Base-by-base conservation (phyloP, 2,329 filamentous ascomycete genomes). In the Cryphonectria parasitica region DNA sequence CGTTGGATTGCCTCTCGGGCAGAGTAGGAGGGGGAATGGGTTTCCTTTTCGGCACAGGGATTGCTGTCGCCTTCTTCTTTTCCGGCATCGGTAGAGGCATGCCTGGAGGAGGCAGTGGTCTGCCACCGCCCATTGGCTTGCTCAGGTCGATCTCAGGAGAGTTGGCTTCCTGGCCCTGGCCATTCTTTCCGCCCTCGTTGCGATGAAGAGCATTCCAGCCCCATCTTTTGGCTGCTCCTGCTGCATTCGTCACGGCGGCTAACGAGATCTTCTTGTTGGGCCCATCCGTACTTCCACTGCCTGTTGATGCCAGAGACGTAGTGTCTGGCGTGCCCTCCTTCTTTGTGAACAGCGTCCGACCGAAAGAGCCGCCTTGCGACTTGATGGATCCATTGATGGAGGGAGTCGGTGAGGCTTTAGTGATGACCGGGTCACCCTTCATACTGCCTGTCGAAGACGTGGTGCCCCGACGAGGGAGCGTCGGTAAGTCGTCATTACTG, bases 101-200 rank as follows among this genome's bases (percentile, higher is more conserved):
- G 2, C 94, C 94, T 2, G 92, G 92, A 11, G 94, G 93, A 63
- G 93, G 94, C 25, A 97, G 83, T 0, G 94, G 94, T 75, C 92
- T 91, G 0, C 94, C 94, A 54, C 94, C 88, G 1, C 94, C 94
- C 83, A 97, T 94, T 1, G 94, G 94, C 75, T 93, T 88, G 74
- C 79, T 81, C 71, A 87, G 74, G 80, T 89, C 79, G 72, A 88
- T 62, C 22, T 75, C 73, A 36, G 77, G 70, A 13, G 60, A 52
- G 15, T 76, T 75, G 10, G 58, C 52, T 15, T 76, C 76, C 10
- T 49, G 54, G 8, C 65, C n/a, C 13, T 67, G 66, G 8, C 73
- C 72, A 54, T 73, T 79, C 63, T 79, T 80, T 39, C 60, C 52
- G 54, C 77, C 78, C 61, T 86, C 83, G 61, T 84, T 84, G 70